phyloP scores from a whole-genome alignment of 2,329 filamentous ascomycete genomes.

The Alternaria incomplexa region DNA sequence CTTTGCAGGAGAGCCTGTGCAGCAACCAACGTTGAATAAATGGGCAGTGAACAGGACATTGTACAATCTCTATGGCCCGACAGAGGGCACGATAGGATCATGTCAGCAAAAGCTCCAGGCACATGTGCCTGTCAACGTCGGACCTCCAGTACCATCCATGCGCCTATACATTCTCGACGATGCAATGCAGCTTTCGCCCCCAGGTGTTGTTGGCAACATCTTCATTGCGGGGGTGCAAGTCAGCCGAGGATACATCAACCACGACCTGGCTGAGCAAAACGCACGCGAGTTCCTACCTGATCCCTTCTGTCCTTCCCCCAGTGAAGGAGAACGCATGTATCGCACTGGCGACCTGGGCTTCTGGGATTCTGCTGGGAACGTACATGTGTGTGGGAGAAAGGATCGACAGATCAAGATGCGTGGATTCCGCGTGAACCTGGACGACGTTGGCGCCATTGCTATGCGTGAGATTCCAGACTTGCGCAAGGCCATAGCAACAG shows the following conservation, averaged over 20 bases:
- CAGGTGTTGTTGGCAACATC: slow-evolving; percentile 51
- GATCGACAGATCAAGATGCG: slow-evolving; percentile 52
- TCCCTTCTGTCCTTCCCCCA: slow-evolving; percentile 40
- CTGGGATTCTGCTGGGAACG: slow-evolving; percentile 44
- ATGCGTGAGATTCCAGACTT: slow-evolving; percentile 4
- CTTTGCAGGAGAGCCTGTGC: slow-evolving; percentile 49
- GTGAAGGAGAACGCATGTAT: slow-evolving; percentile 46
- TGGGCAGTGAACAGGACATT: slow-evolving; percentile 40
- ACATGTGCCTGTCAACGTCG: slow-evolving; percentile 44
- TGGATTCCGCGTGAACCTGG: slow-evolving; percentile 50
- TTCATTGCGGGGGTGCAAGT: slow-evolving; percentile 55
- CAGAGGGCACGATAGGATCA: slow-evolving; percentile 49
- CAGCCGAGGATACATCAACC: slow-evolving; percentile 50
- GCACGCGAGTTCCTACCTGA: slow-evolving; percentile 15
- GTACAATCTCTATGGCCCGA: slow-evolving; percentile 56
- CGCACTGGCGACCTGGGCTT: slow-evolving; percentile 52
- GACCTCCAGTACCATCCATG: slow-evolving; percentile 44
- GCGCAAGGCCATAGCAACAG: slow-evolving; percentile 30
- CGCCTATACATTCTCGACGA: slow-evolving; percentile 53
- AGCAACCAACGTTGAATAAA: slow-evolving; percentile 39
- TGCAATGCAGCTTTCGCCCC: slow-evolving; percentile 33
- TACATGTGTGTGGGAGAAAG: slow-evolving; percentile 50
- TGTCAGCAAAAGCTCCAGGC: slow-evolving; percentile 41
- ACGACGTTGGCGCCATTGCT: slow-evolving; percentile 47
- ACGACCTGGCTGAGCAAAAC: no score